Conservation (phyloP, 2,329 filamentous ascomycete genomes). For the Clonostachys rosea region DNA sequence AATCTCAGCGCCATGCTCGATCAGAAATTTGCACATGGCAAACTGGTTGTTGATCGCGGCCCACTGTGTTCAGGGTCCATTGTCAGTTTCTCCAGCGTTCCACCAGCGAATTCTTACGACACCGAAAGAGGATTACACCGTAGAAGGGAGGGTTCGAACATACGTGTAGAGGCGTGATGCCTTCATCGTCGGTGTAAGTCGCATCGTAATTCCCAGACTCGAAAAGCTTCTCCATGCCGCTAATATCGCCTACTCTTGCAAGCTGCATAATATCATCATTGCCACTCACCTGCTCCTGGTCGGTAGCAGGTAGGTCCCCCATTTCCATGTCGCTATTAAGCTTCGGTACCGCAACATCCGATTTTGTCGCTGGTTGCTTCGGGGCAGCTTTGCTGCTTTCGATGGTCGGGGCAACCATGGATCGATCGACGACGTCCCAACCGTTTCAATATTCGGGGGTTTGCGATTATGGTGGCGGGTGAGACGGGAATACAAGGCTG, state of each 20-base stretch:
- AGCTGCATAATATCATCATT: conserved; percentile 92
- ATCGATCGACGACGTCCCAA: neutral
- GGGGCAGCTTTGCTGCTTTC: conserved; percentile 31
- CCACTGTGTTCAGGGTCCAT: conserved; percentile 59
- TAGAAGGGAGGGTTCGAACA: conserved; percentile 17
- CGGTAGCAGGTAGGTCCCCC: conserved; percentile 36
- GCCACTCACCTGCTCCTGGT: neutral
- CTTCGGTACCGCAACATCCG: conserved; percentile 45
- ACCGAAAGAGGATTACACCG: neutral
- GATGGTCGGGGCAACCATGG: conserved; percentile 2
- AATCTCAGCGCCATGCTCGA: conserved; percentile 80
- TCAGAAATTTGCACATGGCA: conserved; percentile 91
- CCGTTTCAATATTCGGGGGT: too few relatives aligned
- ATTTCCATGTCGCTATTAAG: conserved; percentile 54
- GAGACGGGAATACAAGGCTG: too few relatives aligned
- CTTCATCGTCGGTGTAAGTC: conserved; percentile 81
- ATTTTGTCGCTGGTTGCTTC: conserved; percentile 51
- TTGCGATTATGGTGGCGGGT: too few relatives aligned
- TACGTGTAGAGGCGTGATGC: conserved; percentile 94
- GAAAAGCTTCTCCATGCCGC: conserved; percentile 84
- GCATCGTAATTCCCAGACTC: conserved; percentile 78
- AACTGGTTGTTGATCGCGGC: conserved; percentile 98
- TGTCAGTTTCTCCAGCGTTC: too few relatives aligned
- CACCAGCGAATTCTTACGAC: too few relatives aligned
- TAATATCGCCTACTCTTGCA: conserved; percentile 81